Evolutionary conservation across 1,139 yeast species (phyloP).

Genomic region (Zhuliangozyma blackwelliae): DNA sequence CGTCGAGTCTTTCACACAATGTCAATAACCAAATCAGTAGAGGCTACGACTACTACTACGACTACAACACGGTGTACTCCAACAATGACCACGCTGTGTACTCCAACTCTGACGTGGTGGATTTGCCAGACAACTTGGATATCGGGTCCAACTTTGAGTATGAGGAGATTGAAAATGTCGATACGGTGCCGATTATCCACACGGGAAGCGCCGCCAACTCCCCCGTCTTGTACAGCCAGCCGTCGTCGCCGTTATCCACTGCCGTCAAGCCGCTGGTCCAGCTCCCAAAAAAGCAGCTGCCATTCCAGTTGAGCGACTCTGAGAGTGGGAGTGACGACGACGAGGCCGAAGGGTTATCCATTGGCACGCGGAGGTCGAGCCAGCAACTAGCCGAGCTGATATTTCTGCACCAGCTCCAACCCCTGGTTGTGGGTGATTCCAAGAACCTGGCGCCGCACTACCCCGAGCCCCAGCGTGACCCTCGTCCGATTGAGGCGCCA

Average conservation of each 20-base stretch:
- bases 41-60: slow-evolving; percentile 82
- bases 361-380: slow-evolving; percentile 38
- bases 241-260: slow-evolving; percentile 7
- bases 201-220: slow-evolving; percentile 13
- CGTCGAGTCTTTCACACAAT: slow-evolving; percentile 71
- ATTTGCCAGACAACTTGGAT: slow-evolving; percentile 42
- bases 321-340: slow-evolving; percentile 19
- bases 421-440: slow-evolving; percentile 1
- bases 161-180: slow-evolving; percentile 23
- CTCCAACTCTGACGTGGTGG: slow-evolving; percentile 41
- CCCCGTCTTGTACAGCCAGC: slow-evolving; percentile 6
- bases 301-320: slow-evolving; percentile 17
- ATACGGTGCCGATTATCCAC: slow-evolving; percentile 19
- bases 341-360: slow-evolving; percentile 36
- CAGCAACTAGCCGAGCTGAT: slow-evolving; percentile 47
- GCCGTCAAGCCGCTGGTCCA: background rate
- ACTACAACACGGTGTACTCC: slow-evolving; percentile 78
- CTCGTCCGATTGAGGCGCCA: slow-evolving; percentile 23
- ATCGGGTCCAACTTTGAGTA: slow-evolving; percentile 40
- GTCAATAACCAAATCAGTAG: slow-evolving; percentile 59
- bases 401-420: slow-evolving; percentile 18
- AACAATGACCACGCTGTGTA: slow-evolving; percentile 47
- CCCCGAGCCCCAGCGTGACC: slow-evolving; percentile 15
- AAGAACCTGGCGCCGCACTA: slow-evolving; percentile 11
- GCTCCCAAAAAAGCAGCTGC: slow-evolving; percentile 6